Base-by-base conservation (phyloP, 805 yeast genomes). In the Debaryomyces castellii region DNA sequence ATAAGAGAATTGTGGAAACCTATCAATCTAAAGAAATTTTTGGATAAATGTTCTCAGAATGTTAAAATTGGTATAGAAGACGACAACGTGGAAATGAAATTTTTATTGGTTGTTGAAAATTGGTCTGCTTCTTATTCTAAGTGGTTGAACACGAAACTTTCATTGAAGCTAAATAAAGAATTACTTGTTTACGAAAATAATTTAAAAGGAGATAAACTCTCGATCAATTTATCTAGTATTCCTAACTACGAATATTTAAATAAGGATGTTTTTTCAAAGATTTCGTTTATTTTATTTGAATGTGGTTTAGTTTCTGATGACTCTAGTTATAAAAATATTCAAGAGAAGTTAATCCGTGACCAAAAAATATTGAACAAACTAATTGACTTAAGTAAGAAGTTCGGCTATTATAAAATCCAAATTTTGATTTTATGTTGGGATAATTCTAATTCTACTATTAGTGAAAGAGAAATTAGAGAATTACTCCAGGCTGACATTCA, bases 91-190 rank as follows among this genome's bases (percentile, higher is more conserved):
- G 51, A 53, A 5, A 48, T 71, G n/a, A 66, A 64, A 22, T 60
- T 77, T 38, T 55, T 76, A 25, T 57, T 80, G 4, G 63, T 77
- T 32, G 76, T 74, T 9, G 75, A 74, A 37, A 68, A 79, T 48
- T 81, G 85, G 84, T 50, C 59, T 2, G 52, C 63, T 24, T 64
- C 67, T 3, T 67, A 71, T 41, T 76, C 82, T 1, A 69, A 67
- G 41, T 81, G 85, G 85, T 59, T 80, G 37, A 67, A 68, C 17
- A 61, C 65, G 14, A 78, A 78, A 53, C 60, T 81, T 8, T 52
- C 62, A 3, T 58, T 82, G 22, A 58, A 55, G 35, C 60, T 66
- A 37, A 64, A 70, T 50, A 41, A 42, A 28, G 64, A 54, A 10
- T 54, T 53, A 33, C 42, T 49, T 17, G 55, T 63, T 12, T 72